Evolutionary conservation across 371 early-diverging fungal genomes (phyloP).

Genomic region (Apophysomyces sp.): DNA sequence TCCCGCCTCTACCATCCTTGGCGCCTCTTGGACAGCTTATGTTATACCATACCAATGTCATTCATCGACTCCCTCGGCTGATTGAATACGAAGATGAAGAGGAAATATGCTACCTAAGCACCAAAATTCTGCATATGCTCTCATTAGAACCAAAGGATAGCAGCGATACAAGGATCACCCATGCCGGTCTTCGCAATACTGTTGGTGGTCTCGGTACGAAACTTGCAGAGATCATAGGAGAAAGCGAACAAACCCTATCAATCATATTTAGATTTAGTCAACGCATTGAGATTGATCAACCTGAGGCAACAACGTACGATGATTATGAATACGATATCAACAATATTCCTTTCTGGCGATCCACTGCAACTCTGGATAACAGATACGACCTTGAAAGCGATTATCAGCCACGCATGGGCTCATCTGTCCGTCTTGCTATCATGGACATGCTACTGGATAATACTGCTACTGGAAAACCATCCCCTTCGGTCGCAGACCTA

Average conservation of each 20-base stretch:
- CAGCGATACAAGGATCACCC: background rate
- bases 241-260: conserved; percentile 54
- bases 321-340: conserved; percentile 35
- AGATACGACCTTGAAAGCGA: conserved; percentile 9
- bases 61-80: conserved; percentile 70
- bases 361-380: conserved; percentile 15
- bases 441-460: conserved; percentile 66
- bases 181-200: conserved; percentile 16
- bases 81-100: conserved; percentile 54
- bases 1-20: conserved; percentile 37
- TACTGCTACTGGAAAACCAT: conserved; percentile 27
- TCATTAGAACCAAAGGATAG: conserved; percentile 31
- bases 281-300: background rate
- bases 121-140: conserved; percentile 64
- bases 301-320: conserved; percentile 8
- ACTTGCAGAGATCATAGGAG: conserved; percentile 67
- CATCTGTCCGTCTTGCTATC: conserved; percentile 64
- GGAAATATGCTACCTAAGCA: conserved; percentile 66
- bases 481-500: conserved; percentile 82
- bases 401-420: background rate
- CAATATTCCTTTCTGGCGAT: conserved; percentile 35
- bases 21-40: conserved; percentile 77
- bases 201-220: conserved; percentile 59
- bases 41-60: conserved; percentile 61
- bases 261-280: conserved; percentile 69